phyloP scores from a whole-genome alignment of 257 asterid genomes.

The Dorcoceras hygrometricum region DNA sequence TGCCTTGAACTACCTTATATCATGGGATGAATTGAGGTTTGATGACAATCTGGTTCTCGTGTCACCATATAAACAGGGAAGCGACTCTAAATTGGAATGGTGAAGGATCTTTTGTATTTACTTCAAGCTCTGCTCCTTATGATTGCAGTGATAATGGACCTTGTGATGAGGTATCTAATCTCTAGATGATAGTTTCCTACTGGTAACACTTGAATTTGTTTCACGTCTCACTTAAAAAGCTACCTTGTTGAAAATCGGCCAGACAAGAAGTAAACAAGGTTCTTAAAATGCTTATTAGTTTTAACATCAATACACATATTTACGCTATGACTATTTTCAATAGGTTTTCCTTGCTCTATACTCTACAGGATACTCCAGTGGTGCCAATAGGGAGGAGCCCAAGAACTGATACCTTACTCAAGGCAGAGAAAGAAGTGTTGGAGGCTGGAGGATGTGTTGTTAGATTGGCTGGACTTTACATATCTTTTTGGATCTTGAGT shows the following conservation, averaged over 20 bases:
- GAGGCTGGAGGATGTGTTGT: conserved; percentile 48
- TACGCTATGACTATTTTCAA: conserved; percentile 14
- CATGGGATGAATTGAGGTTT: conserved; percentile 3
- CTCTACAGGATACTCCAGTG: conserved; percentile 49
- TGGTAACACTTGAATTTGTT: not conserved
- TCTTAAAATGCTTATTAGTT: not conserved
- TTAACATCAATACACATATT: conserved; percentile 10
- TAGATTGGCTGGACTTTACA: conserved; percentile 61
- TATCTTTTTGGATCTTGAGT: conserved; percentile 34
- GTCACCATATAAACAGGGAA: conserved; percentile 48
- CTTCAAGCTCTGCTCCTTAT: conserved; percentile 94
- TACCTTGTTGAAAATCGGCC: conserved; percentile 2
- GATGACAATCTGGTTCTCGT: conserved; percentile 5
- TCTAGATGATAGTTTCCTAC: conserved; percentile 5
- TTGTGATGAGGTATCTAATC: conserved; percentile 79
- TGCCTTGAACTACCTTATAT: not conserved
- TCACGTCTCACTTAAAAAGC: not conserved
- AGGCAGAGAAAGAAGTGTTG: conserved; percentile 47
- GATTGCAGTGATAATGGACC: conserved; percentile 84
- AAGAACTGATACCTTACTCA: conserved; percentile 47
- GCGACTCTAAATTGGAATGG: conserved; percentile 89
- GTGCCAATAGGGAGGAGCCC: conserved; percentile 53
- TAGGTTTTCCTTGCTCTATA: conserved; percentile 15
- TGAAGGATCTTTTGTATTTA: conserved; percentile 87
- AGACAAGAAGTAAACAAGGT: not conserved